Evolutionary conservation across 2,329 filamentous ascomycete species (phyloP), one percentile per base, ranked within the genome.

Genomic region (Endocalyx cinctus): DNA sequence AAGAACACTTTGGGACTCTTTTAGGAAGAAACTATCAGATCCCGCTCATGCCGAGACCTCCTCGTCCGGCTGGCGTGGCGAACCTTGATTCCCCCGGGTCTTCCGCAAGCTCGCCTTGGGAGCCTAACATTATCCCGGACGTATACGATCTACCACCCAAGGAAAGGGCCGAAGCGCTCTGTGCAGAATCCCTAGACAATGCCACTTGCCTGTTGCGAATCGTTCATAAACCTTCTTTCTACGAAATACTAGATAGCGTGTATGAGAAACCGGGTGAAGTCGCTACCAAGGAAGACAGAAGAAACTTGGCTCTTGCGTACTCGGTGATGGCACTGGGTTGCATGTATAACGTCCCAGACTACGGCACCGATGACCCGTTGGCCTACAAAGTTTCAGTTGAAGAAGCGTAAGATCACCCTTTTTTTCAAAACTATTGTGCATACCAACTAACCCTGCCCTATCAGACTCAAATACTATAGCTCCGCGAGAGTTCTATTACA

Each of bases 1-100:
- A 87, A 50, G 85, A 94, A 51, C 84, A 95, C 52, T 86, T 96
- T 46, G 83, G 86, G 27, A 79, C 82, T 40, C 69, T 92, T 44
- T 72, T 92, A 29, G 82, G 82, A 14, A 74, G 76, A 25, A 73
- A 79, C 29, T 69, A 74, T 42, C 69, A 75, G 49, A 62, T 76
- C 41, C 70, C 79, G 13, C 77, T 82, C 54, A 60, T 82, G 40
- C 67, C 74, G 33, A 58, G 69, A 41, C 55, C 69, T 11, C 68
- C 72, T 18, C 63, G 66, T 31, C 62, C 67, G 15, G 64, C 57
- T 27, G 71, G 66, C 57, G 64, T 71, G 45, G 64, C 60, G 42
- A 72, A 77, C 41, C 69, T 89, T 29, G 85, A 88, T 41, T 85
- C 84, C 17, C 83, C 86, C 3, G 74, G 72, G 32, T 75, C 81